Conservation (phyloP, 2,329 filamentous ascomycete species). For the Capronia americana region DNA sequence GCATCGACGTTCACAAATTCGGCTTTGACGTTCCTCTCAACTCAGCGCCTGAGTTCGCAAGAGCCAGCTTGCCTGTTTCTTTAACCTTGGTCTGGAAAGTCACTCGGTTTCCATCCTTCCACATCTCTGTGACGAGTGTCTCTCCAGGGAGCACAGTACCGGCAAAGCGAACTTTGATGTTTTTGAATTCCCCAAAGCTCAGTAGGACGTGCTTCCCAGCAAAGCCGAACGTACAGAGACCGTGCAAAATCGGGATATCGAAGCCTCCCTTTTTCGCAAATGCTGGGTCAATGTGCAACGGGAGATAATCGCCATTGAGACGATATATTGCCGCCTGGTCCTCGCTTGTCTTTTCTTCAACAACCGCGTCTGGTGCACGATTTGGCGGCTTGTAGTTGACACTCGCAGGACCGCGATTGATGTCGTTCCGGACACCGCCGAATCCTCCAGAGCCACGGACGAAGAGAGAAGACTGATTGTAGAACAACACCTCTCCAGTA, state of each 20-base stretch:
- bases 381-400: constrained; percentile 77
- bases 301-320: constrained; percentile 91
- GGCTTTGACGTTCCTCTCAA: too few species aligned
- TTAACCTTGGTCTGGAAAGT: constrained; percentile 87
- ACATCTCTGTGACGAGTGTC: constrained; percentile 92
- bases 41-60: too few species aligned
- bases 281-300: constrained; percentile 89
- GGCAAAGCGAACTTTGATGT: constrained; percentile 89
- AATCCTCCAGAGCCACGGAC: constrained; percentile 89
- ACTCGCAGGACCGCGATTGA: constrained; percentile 78
- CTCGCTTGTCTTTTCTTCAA: constrained; percentile 83
- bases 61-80: constrained; percentile 79
- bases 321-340: constrained; percentile 95
- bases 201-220: constrained; percentile 87
- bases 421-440: constrained; percentile 76
- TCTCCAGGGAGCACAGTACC: constrained; percentile 74
- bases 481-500: constrained; percentile 88
- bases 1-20: too few species aligned
- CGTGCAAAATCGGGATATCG: constrained; percentile 90
- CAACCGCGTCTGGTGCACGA: constrained; percentile 76
- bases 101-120: constrained; percentile 72
- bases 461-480: constrained; percentile 94
- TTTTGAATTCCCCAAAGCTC: constrained; percentile 81
- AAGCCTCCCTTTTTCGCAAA: constrained; percentile 96
- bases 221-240: constrained; percentile 90